Evolutionary conservation across 1,284 basidiomycete species (phyloP).

Genomic region (Trametes pubescens): DNA sequence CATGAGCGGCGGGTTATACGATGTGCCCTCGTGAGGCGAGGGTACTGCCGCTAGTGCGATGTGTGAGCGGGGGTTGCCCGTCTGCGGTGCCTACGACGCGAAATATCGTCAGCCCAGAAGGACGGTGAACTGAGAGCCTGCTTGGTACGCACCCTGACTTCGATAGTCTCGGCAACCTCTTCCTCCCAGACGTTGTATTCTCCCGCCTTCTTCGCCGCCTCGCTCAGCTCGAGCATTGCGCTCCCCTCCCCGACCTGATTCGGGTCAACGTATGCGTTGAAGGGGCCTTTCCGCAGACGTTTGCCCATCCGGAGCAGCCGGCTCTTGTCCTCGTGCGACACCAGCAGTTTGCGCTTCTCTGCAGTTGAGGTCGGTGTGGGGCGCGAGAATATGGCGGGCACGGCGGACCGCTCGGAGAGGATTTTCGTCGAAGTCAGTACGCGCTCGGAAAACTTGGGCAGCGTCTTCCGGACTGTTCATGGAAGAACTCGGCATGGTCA

Average conservation of each 20-base stretch:
- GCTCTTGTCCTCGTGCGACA: conserved; percentile 75
- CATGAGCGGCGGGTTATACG: conserved; percentile 90
- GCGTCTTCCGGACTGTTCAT: conserved; percentile 60
- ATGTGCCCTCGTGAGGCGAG: conserved; percentile 86
- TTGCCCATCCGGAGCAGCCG: conserved; percentile 79
- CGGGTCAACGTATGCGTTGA: conserved; percentile 74
- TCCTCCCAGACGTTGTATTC: conserved; percentile 77
- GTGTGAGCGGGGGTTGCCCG: conserved; percentile 55
- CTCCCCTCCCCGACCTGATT: conserved; percentile 70
- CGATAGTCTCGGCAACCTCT: conserved; percentile 44
- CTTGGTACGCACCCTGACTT: conserved; percentile 56
- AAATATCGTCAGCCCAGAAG: background rate
- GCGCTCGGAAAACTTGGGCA: conserved; percentile 62
- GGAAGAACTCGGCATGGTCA: background rate
- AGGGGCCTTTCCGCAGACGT: conserved; percentile 70
- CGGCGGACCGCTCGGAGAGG: conserved; percentile 83
- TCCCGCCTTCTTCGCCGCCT: conserved; percentile 77
- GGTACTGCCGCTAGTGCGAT: conserved; percentile 75
- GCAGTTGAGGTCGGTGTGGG: conserved; percentile 38
- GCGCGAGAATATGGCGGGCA: conserved; percentile 80
- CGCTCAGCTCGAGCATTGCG: conserved; percentile 64
- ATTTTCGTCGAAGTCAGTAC: conserved; percentile 84
- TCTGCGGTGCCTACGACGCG: conserved; percentile 52
- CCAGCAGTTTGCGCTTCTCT: conserved; percentile 44
- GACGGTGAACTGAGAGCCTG: background rate